Evolutionary conservation across 2,329 filamentous ascomycete species (phyloP).

Genomic region (Davidsoniella australis): DNA sequence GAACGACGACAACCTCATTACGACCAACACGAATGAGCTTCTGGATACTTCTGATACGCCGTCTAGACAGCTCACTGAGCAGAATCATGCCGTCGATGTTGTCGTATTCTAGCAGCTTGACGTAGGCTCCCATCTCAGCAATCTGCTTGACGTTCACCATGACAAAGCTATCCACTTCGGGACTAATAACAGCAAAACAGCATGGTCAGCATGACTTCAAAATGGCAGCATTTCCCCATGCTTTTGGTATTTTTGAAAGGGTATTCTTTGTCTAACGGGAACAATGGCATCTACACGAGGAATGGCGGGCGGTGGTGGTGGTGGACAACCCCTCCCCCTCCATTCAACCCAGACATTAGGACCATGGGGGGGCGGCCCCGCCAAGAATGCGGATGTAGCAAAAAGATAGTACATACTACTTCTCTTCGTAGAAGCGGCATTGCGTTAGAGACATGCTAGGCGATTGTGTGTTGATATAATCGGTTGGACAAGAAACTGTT

Average conservation of each 20-base stretch:
- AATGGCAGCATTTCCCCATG: neutral
- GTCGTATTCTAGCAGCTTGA: slow-evolving; percentile 98
- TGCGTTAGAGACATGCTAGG: slow-evolving; percentile 84
- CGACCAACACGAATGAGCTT: slow-evolving; percentile 96
- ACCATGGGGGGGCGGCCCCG: neutral
- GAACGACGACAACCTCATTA: slow-evolving; percentile 96
- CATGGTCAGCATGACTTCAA: slow-evolving; percentile 9
- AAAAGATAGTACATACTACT: slow-evolving; percentile 34
- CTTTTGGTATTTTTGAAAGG: too few species aligned
- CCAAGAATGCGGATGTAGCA: neutral
- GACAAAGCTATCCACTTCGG: slow-evolving; percentile 97
- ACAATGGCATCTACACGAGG: neutral
- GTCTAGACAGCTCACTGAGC: slow-evolving; percentile 87
- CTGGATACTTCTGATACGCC: slow-evolving; percentile 97
- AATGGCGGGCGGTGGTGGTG: neutral
- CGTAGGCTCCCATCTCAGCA: slow-evolving; percentile 98
- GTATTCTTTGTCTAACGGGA: neutral
- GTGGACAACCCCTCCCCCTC: neutral
- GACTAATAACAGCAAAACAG: slow-evolving; percentile 20
- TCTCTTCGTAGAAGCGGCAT: slow-evolving; percentile 95
- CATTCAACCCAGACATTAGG: neutral
- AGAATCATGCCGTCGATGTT: slow-evolving; percentile 99
- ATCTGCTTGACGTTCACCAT: slow-evolving; percentile 99
- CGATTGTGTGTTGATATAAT: slow-evolving; percentile 20
- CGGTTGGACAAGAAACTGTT: too few species aligned